Base-by-base conservation (phyloP, 768 basidiomycete species). In the Agaricus blazei region DNA sequence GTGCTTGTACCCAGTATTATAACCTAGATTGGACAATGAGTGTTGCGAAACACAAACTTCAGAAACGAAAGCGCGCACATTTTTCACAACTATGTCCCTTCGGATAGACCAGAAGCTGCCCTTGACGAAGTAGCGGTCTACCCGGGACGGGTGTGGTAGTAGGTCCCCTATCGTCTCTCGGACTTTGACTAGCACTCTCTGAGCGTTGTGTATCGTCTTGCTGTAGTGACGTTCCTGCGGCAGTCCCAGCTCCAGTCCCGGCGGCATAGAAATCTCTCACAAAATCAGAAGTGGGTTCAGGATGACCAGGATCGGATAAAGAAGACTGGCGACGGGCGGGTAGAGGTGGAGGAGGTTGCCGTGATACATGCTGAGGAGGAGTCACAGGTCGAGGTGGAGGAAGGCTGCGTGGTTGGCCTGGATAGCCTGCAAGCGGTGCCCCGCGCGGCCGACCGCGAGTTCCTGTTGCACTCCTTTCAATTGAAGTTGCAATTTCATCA, bases 1-100 rank as follows among this genome's bases (percentile, higher is more conserved):
- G 54, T 78, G 72, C 67, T 88, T 89, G 70, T 84, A 92, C 2
- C 90, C 90, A 0, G 78, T 81, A 65, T 93, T 92, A 38, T 73
- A 72, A 61, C 90, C 90, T 91, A 41, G 12, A 28, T 14, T 9
- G 6, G 29, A 24, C 12, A 5, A 9, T 14, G 14, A 34, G 19
- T 19, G 19, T 19, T 28, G 37, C 7, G 28, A 6, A 28, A 12
- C 14, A 34, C 8, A 24, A 19, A 4, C 24, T 28, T 8, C n/a
- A 48, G 19, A 40, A 14, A 7, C 19, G 29, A 4, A 49, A 14
- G 27, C 29, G 68, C 75, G 52, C 61, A 89, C 90, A 92, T 75
- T 88, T 91, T 1, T 69, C 64, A 60, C 90, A 93, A 11, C 75
- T 62, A 60, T 81, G 74, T 1, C 79, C 77, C n/a, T 65, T 68